These are phyloP conservation scores for Crithidia expoeki DNA, from an alignment of 208 protist genomes.

Conservation along the genomic window DNA sequence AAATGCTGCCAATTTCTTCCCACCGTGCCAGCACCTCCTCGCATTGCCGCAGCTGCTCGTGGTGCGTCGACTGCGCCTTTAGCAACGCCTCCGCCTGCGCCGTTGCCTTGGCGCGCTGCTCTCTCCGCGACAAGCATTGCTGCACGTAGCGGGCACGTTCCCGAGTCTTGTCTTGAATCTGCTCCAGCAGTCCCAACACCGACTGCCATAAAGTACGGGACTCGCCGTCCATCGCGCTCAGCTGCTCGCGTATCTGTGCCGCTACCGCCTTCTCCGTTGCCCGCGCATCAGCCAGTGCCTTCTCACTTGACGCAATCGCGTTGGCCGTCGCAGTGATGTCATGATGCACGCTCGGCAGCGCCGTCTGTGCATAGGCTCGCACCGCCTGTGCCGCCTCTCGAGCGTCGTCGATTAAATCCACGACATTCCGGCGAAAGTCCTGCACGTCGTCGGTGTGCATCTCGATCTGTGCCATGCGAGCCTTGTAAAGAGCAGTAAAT, in stretches of 20 bases:
- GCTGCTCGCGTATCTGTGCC: constrained; percentile 23
- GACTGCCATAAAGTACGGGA: constrained; percentile 55
- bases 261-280: constrained; percentile 46
- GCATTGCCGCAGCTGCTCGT: constrained; percentile 48
- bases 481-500: constrained; percentile 83
- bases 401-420: constrained; percentile 63
- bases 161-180: constrained; percentile 45
- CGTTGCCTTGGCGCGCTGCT: constrained; percentile 53
- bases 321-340: constrained; percentile 48
- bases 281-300: constrained; percentile 41
- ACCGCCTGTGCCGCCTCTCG: constrained; percentile 42
- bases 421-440: constrained; percentile 49
- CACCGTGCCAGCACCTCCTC: constrained; percentile 62
- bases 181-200: constrained; percentile 38
- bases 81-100: constrained; percentile 45
- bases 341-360: constrained; percentile 52
- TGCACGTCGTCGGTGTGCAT: constrained; percentile 68
- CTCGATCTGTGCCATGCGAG: constrained; percentile 66
- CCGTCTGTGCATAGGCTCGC: constrained; percentile 38
- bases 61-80: constrained; percentile 51
- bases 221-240: constrained; percentile 49
- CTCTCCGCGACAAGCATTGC: constrained; percentile 61
- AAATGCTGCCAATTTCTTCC: constrained; percentile 55
- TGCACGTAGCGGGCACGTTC: constrained; percentile 53
- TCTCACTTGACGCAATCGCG: constrained; percentile 27